Conservation (phyloP, 2,329 filamentous ascomycete species). For the Penicillium sp. region DNA sequence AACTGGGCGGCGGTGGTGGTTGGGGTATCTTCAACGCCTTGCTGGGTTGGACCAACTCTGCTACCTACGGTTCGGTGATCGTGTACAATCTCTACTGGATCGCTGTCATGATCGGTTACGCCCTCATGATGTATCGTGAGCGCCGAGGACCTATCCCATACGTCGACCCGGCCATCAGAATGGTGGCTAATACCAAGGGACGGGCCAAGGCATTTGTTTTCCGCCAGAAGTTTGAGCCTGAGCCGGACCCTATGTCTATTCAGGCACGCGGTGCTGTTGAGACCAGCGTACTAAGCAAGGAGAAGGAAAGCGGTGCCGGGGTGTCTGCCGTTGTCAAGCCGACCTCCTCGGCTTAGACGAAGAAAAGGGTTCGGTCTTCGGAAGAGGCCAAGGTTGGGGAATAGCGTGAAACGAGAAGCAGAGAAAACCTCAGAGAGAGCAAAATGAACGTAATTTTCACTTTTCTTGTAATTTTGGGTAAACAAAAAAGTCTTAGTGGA, state of each 20-base stretch:
- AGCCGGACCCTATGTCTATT: not conserved
- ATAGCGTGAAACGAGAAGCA: not conserved
- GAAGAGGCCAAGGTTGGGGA: slow-evolving; percentile 1
- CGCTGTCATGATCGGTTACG: slow-evolving; percentile 18
- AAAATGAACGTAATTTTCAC: not conserved
- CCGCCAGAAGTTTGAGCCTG: slow-evolving; percentile 9
- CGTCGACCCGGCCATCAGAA: slow-evolving; percentile 16
- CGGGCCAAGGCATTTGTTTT: slow-evolving; percentile 17
- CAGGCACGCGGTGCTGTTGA: slow-evolving; percentile 11
- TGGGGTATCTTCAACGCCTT: slow-evolving; percentile 87
- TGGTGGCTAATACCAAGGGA: slow-evolving; percentile 9
- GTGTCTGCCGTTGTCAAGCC: slow-evolving; percentile 6
- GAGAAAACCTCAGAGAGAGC: not conserved
- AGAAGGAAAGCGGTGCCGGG: slow-evolving; percentile 6
- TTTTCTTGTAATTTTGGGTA: not conserved
- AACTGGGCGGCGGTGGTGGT: slow-evolving; percentile 65
- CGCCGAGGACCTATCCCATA: slow-evolving; percentile 15
- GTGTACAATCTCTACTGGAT: slow-evolving; percentile 83
- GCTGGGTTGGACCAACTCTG: slow-evolving; percentile 82
- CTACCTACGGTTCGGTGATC: slow-evolving; percentile 80
- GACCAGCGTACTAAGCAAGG: not conserved
- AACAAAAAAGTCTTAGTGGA: not conserved
- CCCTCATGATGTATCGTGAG: slow-evolving; percentile 19
- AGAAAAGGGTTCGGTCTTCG: not conserved
- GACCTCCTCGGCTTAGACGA: not conserved